A percentile compares a stretch with the other conserved stretches of the same genome.
Conservation (phyloP, 495 filamentous ascomycete species). For the Penicillium pulvis region DNA sequence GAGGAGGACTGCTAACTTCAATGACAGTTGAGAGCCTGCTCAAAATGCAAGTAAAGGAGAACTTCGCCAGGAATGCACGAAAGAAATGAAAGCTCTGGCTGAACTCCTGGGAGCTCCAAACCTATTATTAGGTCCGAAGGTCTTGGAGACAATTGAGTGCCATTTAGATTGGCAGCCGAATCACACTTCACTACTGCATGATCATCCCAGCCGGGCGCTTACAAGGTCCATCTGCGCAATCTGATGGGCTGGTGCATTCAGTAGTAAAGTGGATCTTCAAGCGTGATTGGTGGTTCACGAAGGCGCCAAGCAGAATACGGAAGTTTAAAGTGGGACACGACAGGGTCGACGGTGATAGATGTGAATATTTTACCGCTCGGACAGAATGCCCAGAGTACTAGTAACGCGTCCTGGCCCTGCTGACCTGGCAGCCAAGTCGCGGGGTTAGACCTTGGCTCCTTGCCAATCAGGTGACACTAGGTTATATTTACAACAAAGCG, state of each 20-base stretch:
- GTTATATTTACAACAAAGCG: no score
- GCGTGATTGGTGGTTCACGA: slow-evolving; percentile 11
- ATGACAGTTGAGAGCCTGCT: slow-evolving; percentile 1
- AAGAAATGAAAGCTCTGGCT: not conserved
- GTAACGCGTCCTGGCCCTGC: not conserved
- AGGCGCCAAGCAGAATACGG: slow-evolving; percentile 14
- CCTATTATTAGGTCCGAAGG: slow-evolving; percentile 22
- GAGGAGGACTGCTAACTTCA: not conserved
- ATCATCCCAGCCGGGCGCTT: slow-evolving; percentile 28
- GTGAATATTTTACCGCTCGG: slow-evolving; percentile 1
- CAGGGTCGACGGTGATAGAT: not conserved
- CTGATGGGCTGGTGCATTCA: slow-evolving; percentile 14
- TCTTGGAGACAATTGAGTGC: not conserved
- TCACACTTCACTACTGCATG: slow-evolving; percentile 30
- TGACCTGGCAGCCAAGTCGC: not conserved
- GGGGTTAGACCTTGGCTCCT: no score
- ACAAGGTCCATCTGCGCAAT: slow-evolving; percentile 10
- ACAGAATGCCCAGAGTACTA: not conserved
- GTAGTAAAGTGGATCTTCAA: slow-evolving; percentile 6
- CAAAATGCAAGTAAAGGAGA: not conserved
- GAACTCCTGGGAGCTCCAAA: slow-evolving; percentile 9
- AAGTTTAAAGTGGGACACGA: slow-evolving; percentile 1
- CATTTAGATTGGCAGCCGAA: slow-evolving; percentile 11
- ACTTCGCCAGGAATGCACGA: not conserved
- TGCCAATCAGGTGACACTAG: no score